phyloP scores from a whole-genome alignment of 441 rosid genomes.

The Gossypium lobatum region DNA sequence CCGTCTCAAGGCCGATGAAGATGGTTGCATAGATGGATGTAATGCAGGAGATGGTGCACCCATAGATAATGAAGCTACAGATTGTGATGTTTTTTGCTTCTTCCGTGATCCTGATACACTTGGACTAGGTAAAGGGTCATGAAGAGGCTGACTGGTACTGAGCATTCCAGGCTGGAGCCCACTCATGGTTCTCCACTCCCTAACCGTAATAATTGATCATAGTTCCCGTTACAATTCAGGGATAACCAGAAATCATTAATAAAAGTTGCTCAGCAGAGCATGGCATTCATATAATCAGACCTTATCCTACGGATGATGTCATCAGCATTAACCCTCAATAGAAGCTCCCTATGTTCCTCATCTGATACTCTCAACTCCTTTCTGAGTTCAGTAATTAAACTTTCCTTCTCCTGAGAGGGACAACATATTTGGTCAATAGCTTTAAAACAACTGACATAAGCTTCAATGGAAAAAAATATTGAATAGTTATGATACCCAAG shows the following conservation, averaged over 20 bases:
- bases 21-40: slow-evolving; percentile 76
- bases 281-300: slow-evolving; percentile 35
- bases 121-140: slow-evolving; percentile 76
- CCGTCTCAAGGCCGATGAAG: slow-evolving; percentile 67
- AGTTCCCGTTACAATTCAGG: slow-evolving; percentile 23
- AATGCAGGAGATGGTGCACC: slow-evolving; percentile 82
- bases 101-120: slow-evolving; percentile 90
- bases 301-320: slow-evolving; percentile 84
- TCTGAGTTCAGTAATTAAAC: slow-evolving; percentile 93
- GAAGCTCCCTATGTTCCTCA: slow-evolving; percentile 89
- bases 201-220: slow-evolving; percentile 30
- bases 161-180: slow-evolving; percentile 68
- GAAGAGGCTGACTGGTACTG: slow-evolving; percentile 60
- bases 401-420: slow-evolving; percentile 77
- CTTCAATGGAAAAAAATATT: not conserved
- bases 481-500: slow-evolving; percentile 56
- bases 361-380: slow-evolving; percentile 96
- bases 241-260: slow-evolving; percentile 19
- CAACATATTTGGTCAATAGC: slow-evolving; percentile 8
- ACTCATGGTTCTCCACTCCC: slow-evolving; percentile 93
- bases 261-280: slow-evolving; percentile 12
- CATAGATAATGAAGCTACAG: slow-evolving; percentile 79
- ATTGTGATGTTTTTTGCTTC: slow-evolving; percentile 84
- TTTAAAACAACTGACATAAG: slow-evolving; percentile 10
- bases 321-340: slow-evolving; percentile 83